A percentile compares a stretch with the other conserved stretches of the same genome.
Evolutionary conservation across 257 asterid species (phyloP).

Genomic region (Forsythia viridissima): DNA sequence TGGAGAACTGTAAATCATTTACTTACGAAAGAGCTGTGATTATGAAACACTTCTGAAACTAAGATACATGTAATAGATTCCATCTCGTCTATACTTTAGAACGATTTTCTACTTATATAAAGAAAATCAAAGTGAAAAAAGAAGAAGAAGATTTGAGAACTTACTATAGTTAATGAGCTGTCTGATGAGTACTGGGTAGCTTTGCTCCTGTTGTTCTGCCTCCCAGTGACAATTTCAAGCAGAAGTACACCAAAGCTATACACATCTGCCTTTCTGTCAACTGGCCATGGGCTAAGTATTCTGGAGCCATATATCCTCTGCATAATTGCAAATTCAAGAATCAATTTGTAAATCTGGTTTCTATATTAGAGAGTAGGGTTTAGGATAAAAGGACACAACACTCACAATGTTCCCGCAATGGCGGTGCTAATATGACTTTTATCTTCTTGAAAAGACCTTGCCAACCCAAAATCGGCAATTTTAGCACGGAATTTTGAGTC

Average conservation of each 20-base stretch:
- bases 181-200: conserved; percentile 47
- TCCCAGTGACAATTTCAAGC: conserved; percentile 64
- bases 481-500: conserved; percentile 62
- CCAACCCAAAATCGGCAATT: conserved; percentile 83
- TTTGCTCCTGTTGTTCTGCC: conserved; percentile 61
- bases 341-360: not conserved
- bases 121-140: too few relatives aligned
- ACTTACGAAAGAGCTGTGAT: too few relatives aligned
- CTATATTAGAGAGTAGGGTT: not conserved
- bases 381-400: not conserved
- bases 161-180: conserved; percentile 54
- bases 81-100: too few relatives aligned
- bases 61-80: too few relatives aligned
- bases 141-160: conserved; percentile 24
- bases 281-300: conserved; percentile 61
- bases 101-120: not conserved
- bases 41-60: too few relatives aligned
- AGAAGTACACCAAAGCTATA: conserved; percentile 73
- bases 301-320: conserved; percentile 85
- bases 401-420: conserved; percentile 83
- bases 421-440: conserved; percentile 76
- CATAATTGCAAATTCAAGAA: conserved; percentile 14
- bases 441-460: conserved; percentile 74
- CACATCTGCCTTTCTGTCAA: conserved; percentile 62
- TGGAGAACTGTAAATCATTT: too few relatives aligned